Evolutionary conservation across 805 yeast species (phyloP), one percentile per base, ranked within the genome.

Genomic region (Dipodascus albidus): DNA sequence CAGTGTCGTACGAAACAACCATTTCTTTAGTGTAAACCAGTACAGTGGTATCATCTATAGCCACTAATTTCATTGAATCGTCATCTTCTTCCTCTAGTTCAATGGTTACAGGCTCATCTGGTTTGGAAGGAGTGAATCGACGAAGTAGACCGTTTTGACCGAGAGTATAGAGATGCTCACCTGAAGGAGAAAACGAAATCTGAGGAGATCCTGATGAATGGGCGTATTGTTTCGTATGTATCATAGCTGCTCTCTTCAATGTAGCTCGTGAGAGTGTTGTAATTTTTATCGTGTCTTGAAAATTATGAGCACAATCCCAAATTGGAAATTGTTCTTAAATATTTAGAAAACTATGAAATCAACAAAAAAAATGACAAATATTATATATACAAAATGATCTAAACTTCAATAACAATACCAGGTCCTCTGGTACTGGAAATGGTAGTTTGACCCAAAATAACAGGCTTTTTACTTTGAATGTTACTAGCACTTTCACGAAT

Each of bases 351-450:
- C 33, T 27, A 27, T 11, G 9, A 27, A 11, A 6, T 27, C 33
- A 6, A 27, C 33, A 38, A 38, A 31, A 31, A 31, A 38, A 38
- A 38, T 38, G 20, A 38, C 44, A 8, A 38, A 38, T 38, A 38
- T 17, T 38, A 38, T 38, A 38, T 38, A 38, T 19, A 38, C 4
- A 38, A 38, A 38, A 6, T 50, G 31, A 49, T 35, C 52, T 60
- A 65, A 2, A 67, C 65, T 35, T 79, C 76, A 51, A 89, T 81
- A 33, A 84, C 83, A 50, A 87, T 75, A 35, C 88, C 83, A 0
- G 96, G 96, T 21, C 95, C 91, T 62, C 77, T 78, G 9, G 95
- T 84, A 47, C 87, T 78, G 41, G 82, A 73, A 54, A 89, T 67
- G 22, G 75, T 74, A 19, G 93, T 78, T 60, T 80, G 81, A 24